phyloP scores from a whole-genome alignment of 2,329 filamentous ascomycete genomes.

The Juglanconis juglandina region DNA sequence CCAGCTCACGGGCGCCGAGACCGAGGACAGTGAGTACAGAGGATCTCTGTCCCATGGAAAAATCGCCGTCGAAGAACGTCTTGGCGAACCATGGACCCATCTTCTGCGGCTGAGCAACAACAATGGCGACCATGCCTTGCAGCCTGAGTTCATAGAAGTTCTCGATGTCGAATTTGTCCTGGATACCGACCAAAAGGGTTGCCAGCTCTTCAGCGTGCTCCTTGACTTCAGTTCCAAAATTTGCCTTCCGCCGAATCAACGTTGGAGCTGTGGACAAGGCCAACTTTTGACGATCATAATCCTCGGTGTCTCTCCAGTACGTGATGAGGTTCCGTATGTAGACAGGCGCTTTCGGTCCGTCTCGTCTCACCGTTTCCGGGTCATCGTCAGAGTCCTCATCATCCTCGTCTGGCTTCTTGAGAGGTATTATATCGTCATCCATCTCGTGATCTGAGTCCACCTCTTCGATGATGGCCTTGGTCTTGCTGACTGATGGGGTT shows the following conservation, averaged over 20 bases:
- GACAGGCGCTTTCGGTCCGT: conserved; percentile 81
- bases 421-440: conserved; percentile 68
- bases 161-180: conserved; percentile 80
- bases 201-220: conserved; percentile 82
- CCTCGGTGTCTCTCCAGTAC: conserved; percentile 76
- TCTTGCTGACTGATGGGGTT: conserved; percentile 31
- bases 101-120: conserved; percentile 69
- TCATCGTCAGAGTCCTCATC: conserved; percentile 91
- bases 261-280: conserved; percentile 72
- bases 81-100: conserved; percentile 83
- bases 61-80: conserved; percentile 88
- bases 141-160: conserved; percentile 72
- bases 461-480: conserved; percentile 58
- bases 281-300: conserved; percentile 79
- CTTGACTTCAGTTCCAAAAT: conserved; percentile 81
- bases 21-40: conserved; percentile 79
- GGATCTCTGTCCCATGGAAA: conserved; percentile 80
- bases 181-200: conserved; percentile 70
- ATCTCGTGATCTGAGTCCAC: conserved; percentile 58
- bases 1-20: conserved; percentile 77
- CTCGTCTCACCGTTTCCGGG: conserved; percentile 76
- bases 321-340: conserved; percentile 83
- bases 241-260: conserved; percentile 83
- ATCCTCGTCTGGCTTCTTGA: conserved; percentile 84
- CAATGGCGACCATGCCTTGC: conserved; percentile 76